These are phyloP conservation scores for Talaromyces funiculosus DNA, from an alignment of 2,329 filamentous ascomycete species.

Conservation along the genomic window DNA sequence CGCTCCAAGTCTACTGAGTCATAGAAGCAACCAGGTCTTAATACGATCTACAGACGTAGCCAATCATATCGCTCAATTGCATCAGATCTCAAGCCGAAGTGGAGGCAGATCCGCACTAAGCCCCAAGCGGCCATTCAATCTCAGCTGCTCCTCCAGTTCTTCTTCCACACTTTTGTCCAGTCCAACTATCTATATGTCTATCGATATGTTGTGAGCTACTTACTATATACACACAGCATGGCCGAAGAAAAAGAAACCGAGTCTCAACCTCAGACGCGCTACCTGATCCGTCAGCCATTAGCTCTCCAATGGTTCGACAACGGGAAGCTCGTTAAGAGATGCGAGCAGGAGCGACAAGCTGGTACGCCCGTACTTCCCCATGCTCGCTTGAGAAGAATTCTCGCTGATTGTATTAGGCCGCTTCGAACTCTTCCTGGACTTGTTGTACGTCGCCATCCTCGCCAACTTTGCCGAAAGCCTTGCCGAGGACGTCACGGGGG, in stretches of 20 bases:
- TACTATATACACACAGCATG: not conserved
- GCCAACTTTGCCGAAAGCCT: constrained; percentile 48
- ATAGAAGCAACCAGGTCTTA: too few species aligned
- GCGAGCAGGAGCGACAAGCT: constrained; percentile 43
- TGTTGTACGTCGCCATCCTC: constrained; percentile 48
- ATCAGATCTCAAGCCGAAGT: not conserved
- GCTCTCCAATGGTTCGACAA: constrained; percentile 46
- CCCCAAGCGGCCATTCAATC: not conserved
- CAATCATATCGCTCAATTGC: not conserved
- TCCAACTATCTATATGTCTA: not conserved
- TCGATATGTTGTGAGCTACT: not conserved
- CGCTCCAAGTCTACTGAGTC: too few species aligned
- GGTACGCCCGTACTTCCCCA: constrained; percentile 17
- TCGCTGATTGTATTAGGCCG: constrained; percentile 24
- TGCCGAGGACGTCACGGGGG: constrained; percentile 42
- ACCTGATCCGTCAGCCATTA: constrained; percentile 26
- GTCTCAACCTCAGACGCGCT: constrained; percentile 18
- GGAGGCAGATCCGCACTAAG: not conserved
- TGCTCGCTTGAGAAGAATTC: not conserved
- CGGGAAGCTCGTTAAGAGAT: constrained; percentile 37
- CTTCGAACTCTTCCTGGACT: constrained; percentile 48
- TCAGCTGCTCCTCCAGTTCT: not conserved
- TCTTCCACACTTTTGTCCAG: not conserved
- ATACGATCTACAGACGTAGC: not conserved
- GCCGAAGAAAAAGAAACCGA: not conserved